A percentile compares a stretch with the other conserved stretches of the same genome.
phyloP scores from a whole-genome alignment of 441 rosid genomes.

The Macaranga tanarius region DNA sequence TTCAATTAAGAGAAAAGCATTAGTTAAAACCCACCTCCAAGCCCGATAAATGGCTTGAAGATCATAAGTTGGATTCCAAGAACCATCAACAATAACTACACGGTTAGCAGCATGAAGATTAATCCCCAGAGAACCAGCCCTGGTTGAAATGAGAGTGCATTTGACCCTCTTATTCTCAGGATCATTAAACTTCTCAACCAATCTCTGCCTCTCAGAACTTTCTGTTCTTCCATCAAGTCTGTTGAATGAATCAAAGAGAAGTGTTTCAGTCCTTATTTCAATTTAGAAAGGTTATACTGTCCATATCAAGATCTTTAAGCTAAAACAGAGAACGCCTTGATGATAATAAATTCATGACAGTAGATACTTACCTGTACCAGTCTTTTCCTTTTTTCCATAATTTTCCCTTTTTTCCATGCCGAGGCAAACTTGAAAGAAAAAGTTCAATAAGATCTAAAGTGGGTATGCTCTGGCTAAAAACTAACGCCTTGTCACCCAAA shows the following conservation, averaged over 20 bases:
- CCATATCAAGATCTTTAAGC: neutral
- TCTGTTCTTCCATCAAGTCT: slow-evolving; percentile 98
- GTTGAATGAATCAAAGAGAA: slow-evolving; percentile 30
- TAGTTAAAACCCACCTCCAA: slow-evolving; percentile 66
- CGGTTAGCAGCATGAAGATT: slow-evolving; percentile 99
- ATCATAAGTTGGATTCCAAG: slow-evolving; percentile 99
- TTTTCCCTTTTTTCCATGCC: slow-evolving; percentile 71
- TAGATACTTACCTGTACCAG: slow-evolving; percentile 87
- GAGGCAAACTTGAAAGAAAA: slow-evolving; percentile 80
- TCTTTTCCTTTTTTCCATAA: slow-evolving; percentile 96
- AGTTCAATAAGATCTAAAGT: slow-evolving; percentile 96
- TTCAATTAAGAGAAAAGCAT: slow-evolving; percentile 7
- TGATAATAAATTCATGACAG: neutral
- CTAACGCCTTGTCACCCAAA: slow-evolving; percentile 88
- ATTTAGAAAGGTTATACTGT: neutral
- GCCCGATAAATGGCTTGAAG: slow-evolving; percentile 99
- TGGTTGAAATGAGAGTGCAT: slow-evolving; percentile 92
- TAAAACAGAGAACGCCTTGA: neutral
- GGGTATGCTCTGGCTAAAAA: slow-evolving; percentile 99
- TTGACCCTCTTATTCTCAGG: slow-evolving; percentile 83
- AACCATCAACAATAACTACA: slow-evolving; percentile 96
- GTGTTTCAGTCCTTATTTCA: neutral
- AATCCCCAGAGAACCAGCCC: slow-evolving; percentile 98
- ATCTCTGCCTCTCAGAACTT: slow-evolving; percentile 93
- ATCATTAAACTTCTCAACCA: slow-evolving; percentile 93